phyloP scores from a whole-genome alignment of 192 early-diverging fungal species.

The Podila verticillata region DNA sequence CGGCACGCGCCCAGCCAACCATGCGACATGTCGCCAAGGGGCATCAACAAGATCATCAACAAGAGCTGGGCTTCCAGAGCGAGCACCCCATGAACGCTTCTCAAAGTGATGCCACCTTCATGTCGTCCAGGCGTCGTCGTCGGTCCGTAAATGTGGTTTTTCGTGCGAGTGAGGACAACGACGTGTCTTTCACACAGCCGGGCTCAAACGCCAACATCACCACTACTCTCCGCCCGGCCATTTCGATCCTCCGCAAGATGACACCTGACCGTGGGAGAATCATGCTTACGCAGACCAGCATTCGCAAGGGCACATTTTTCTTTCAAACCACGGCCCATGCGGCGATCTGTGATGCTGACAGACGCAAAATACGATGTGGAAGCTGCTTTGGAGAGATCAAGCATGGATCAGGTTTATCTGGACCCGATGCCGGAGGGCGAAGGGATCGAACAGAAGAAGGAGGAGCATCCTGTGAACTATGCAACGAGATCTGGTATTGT shows the following conservation, averaged over 20 bases:
- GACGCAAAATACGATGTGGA: slow-evolving; percentile 12
- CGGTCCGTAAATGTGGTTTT: too few relatives aligned
- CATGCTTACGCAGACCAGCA: slow-evolving; percentile 4
- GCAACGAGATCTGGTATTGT: slow-evolving; percentile 24
- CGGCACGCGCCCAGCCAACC: too few relatives aligned
- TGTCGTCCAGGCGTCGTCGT: too few relatives aligned
- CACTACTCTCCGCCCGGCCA: neutral
- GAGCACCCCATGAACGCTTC: too few relatives aligned
- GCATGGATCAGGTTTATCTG: too few relatives aligned
- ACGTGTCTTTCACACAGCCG: too few relatives aligned
- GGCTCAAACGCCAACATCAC: too few relatives aligned
- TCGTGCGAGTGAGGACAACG: too few relatives aligned
- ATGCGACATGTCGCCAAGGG: too few relatives aligned
- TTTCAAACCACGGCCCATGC: slow-evolving; percentile 1
- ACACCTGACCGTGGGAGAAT: slow-evolving; percentile 23
- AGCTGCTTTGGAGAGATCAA: neutral
- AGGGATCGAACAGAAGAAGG: neutral
- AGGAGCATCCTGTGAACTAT: neutral
- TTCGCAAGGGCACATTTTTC: slow-evolving; percentile 4
- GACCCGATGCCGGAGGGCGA: neutral
- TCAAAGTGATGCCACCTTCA: too few relatives aligned
- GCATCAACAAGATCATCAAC: too few relatives aligned
- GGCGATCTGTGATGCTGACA: neutral
- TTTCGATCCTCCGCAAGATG: neutral
- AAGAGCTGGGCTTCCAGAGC: too few relatives aligned